These are phyloP conservation scores for Fusarium sp. DNA, from an alignment of 2,329 filamentous ascomycete species.

Conservation along the genomic window DNA sequence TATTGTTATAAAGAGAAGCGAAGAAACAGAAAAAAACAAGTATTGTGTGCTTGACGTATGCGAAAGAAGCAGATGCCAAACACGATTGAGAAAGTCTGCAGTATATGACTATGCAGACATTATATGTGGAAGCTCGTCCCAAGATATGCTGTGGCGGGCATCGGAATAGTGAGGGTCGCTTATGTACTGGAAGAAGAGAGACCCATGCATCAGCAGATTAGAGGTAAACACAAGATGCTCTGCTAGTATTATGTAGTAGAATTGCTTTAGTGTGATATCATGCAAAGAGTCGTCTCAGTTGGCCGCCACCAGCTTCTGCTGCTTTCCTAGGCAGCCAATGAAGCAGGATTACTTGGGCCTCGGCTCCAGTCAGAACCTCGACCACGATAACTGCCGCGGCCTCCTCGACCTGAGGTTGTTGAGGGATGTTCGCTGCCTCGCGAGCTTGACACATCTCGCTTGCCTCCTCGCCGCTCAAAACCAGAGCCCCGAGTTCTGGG, in stretches of 20 bases:
- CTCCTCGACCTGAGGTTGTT: conserved; percentile 46
- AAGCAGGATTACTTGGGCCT: conserved; percentile 40
- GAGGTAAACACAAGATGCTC: conserved; percentile 27
- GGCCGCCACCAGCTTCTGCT: conserved; percentile 23
- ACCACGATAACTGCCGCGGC: conserved; percentile 55
- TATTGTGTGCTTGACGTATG: conserved; percentile 3
- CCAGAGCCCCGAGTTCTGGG: conserved; percentile 48
- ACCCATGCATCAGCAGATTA: conserved; percentile 8
- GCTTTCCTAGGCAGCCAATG: conserved; percentile 40
- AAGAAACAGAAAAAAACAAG: conserved; percentile 11
- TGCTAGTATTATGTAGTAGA: conserved; percentile 37
- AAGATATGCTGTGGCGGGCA: not conserved
- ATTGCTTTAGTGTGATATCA: conserved; percentile 21
- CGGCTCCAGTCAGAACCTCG: conserved; percentile 57
- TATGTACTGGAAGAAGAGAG: conserved; percentile 5
- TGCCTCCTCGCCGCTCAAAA: conserved; percentile 47
- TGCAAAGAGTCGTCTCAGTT: conserved; percentile 11
- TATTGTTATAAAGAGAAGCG: conserved; percentile 18
- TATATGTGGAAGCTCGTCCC: conserved; percentile 7
- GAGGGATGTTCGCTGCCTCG: conserved; percentile 42
- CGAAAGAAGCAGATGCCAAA: not conserved
- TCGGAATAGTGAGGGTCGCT: not conserved
- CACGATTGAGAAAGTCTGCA: conserved; percentile 3
- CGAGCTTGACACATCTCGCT: conserved; percentile 48
- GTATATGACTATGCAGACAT: conserved; percentile 3